A percentile compares a stretch with the other conserved stretches of the same genome.
Conservation (phyloP, 768 basidiomycete genomes). For the Xanthoconium purpureum region DNA sequence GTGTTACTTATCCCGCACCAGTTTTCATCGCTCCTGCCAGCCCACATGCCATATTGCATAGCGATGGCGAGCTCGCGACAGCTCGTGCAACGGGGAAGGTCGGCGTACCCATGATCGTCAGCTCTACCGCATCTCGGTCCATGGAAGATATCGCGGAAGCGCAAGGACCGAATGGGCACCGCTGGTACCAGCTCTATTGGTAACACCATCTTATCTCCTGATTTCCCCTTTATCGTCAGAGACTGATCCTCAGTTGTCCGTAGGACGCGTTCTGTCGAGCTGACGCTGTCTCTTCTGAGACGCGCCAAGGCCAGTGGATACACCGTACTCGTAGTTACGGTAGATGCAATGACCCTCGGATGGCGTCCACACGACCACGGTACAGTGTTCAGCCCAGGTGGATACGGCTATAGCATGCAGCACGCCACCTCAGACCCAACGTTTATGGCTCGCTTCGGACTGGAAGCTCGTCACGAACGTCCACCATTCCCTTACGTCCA, state of each 20-base stretch:
- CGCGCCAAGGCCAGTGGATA: conserved; percentile 43
- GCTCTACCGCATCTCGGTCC: conserved; percentile 37
- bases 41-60: conserved; percentile 49
- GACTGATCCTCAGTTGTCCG: conserved; percentile 21
- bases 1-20: conserved; percentile 33
- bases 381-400: conserved; percentile 35
- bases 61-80: conserved; percentile 42
- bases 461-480: conserved; percentile 28
- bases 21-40: conserved; percentile 56
- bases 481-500: conserved; percentile 38
- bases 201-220: background rate
- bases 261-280: background rate
- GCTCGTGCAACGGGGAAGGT: conserved; percentile 44
- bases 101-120: conserved; percentile 40
- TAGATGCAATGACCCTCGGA: conserved; percentile 43
- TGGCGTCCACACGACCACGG: conserved; percentile 46
- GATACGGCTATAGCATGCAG: conserved; percentile 38
- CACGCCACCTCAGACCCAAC: conserved; percentile 44
- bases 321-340: conserved; percentile 43
- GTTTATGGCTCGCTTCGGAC: conserved; percentile 40
- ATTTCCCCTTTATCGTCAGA: too few species aligned
- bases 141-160: conserved; percentile 50
- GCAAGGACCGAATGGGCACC: conserved; percentile 37
- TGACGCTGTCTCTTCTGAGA: conserved; percentile 38
- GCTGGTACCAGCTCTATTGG: conserved; percentile 50